Base-by-base conservation (phyloP, 1,139 yeast genomes). In the Suhomyces maxii region DNA sequence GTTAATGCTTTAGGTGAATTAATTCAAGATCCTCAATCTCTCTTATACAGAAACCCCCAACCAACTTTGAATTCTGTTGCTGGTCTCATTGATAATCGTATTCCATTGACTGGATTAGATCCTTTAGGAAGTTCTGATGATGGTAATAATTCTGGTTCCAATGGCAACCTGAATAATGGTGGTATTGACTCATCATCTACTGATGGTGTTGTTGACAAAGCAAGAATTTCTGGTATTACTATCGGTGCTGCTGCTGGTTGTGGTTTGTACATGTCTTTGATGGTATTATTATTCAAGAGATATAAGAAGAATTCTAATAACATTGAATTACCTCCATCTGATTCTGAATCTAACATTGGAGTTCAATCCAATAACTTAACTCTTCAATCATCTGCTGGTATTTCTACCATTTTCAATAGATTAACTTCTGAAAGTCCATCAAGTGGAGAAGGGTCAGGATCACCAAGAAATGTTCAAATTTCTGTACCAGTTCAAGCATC, bases 211-310 rank as follows among this genome's bases (percentile, higher is more conserved):
- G 48, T 59, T 36, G 62, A 63, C 48, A 71, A 69, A 41, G 78
- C 75, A 25, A 73, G 71, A 48, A 70, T 82, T 38, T 78, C 82
- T 14, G 87, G 86, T 34, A 71, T 84, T 32, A 76, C 85, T 26
- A 69, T 84, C 41, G 90, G 90, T 47, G 80, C 87, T n/a, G 80
- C 84, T 25, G 78, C 79, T 26, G 93, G 91, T 45, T 80, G 84
- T 47, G 69, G 77, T 7, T 62, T 77, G 26, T 85, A 84, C 63
- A 68, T 84, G 62, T 68, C 79, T 1, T 68, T 80, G 37, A 75
- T 85, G 76, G 68, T 74, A 36, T 59, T 62, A 35, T 60, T 75
- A 46, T 75, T 75, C 64, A 71, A 64, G 56, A 65, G 68, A 53
- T 71, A 58, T 55, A 72, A 66, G 54, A 69, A 69, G 59, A 64